Evolutionary conservation across 2,329 filamentous ascomycete genomes (phyloP).

Genomic region (Rutstroemia sp.): DNA sequence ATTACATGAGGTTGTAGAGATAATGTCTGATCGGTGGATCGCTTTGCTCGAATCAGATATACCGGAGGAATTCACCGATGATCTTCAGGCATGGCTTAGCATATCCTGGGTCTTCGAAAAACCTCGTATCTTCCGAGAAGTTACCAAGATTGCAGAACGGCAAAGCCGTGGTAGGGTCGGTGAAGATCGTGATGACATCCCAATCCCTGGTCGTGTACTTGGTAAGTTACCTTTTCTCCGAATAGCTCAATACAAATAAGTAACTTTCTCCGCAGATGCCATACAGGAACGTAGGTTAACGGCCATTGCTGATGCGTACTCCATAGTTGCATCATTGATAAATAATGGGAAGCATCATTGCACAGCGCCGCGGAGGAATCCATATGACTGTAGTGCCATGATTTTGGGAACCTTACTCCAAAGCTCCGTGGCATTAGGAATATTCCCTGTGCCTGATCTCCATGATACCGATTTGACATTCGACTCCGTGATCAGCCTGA

Average conservation of each 20-base stretch:
- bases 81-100: constrained; percentile 1
- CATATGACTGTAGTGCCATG: constrained; percentile 3
- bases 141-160: constrained; percentile 2
- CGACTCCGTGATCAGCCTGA: neutral
- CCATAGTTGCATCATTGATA: neutral
- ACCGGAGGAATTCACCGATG: neutral
- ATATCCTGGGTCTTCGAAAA: constrained; percentile 7
- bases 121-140: neutral
- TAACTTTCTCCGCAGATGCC: neutral
- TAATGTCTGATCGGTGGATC: constrained; percentile 3
- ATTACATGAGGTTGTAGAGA: constrained; percentile 3
- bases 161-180: constrained; percentile 1
- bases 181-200: constrained; percentile 1
- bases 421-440: neutral
- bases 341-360: neutral
- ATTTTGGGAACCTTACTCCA: neutral
- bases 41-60: neutral
- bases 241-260: neutral
- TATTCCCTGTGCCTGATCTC: constrained; percentile 4
- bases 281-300: neutral
- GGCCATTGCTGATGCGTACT: neutral
- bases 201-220: constrained; percentile 1
- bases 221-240: neutral
- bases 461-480: neutral
- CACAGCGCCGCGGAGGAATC: neutral